Percentiles rank a stretch among this genome's conserved stretches.
These are phyloP conservation scores for Leccinum boreale DNA, from an alignment of 768 basidiomycete genomes.

Conservation along the genomic window DNA sequence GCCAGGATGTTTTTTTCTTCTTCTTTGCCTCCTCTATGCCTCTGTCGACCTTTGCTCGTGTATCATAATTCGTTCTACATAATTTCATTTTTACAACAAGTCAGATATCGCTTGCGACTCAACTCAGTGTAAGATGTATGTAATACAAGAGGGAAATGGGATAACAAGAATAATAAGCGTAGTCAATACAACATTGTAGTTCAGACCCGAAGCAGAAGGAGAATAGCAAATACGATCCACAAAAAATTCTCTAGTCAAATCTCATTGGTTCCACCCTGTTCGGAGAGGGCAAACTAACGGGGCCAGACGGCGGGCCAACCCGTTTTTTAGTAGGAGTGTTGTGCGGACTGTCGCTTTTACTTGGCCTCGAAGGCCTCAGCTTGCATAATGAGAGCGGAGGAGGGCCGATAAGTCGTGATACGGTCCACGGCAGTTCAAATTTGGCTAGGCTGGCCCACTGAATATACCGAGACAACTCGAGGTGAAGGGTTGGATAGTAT, in stretches of 20 bases:
- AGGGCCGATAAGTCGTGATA: conserved; percentile 73
- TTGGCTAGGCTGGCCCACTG: conserved; percentile 59
- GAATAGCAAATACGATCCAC: not conserved
- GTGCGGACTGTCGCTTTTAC: conserved; percentile 12
- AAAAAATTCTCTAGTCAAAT: conserved; percentile 29
- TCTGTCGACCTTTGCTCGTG: conserved; percentile 1
- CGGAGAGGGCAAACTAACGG: conserved; percentile 37
- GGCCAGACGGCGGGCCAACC: conserved; percentile 11
- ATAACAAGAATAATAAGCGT: conserved; percentile 10
- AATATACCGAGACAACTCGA: conserved; percentile 90
- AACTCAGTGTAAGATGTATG: conserved; percentile 3
- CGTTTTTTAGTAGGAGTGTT: conserved; percentile 27
- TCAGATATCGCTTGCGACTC: conserved; percentile 9
- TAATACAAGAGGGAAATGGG: conserved; percentile 19
- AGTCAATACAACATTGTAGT: conserved; percentile 6
- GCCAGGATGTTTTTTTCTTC: not conserved
- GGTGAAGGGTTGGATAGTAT: conserved; percentile 92
- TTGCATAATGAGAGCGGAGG: conserved; percentile 68
- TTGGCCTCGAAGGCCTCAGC: conserved; percentile 17
- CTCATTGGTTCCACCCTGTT: conserved; percentile 43
- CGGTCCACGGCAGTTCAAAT: conserved; percentile 77
- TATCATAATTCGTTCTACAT: conserved; percentile 15
- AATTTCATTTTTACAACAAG: conserved; percentile 8
- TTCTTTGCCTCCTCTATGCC: not conserved
- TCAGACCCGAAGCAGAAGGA: conserved; percentile 4